phyloP scores from a whole-genome alignment of 192 early-diverging fungal species.

The Linderina pennispora region DNA sequence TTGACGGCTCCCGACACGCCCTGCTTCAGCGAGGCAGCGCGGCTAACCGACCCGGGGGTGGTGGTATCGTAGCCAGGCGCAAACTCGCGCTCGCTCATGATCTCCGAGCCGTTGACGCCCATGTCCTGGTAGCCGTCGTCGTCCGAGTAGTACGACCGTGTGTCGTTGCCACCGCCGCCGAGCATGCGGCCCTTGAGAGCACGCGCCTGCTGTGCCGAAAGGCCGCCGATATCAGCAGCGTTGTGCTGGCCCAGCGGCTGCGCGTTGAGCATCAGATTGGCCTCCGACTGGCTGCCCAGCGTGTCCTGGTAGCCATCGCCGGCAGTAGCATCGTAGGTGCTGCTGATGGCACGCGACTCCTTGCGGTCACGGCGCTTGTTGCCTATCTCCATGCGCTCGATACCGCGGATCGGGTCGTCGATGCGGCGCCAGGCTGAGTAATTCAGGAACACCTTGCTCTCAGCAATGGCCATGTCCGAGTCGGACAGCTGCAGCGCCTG shows the following conservation, averaged over 20 bases:
- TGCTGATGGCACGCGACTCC: no score
- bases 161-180: conserved; percentile 47
- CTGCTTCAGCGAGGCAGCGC: conserved; percentile 17
- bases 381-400: conserved; percentile 53
- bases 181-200: conserved; percentile 44
- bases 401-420: conserved; percentile 66
- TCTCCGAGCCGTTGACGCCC: conserved; percentile 31
- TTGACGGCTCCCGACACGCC: conserved; percentile 19
- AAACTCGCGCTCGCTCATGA: conserved; percentile 30
- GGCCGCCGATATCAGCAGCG: conserved; percentile 14
- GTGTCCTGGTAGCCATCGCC: conserved; percentile 37
- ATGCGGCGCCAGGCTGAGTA: conserved; percentile 76
- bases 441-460: conserved; percentile 62
- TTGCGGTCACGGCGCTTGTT: conserved; percentile 48
- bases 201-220: conserved; percentile 35
- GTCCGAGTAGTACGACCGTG: conserved; percentile 55
- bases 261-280: conserved; percentile 41
- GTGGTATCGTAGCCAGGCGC: conserved; percentile 21
- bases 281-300: conserved; percentile 43
- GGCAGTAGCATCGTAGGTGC: conserved; percentile 9
- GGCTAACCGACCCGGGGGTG: conserved; percentile 6
- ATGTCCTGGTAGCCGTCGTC: conserved; percentile 56
- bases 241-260: conserved; percentile 38
- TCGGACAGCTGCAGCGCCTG: conserved; percentile 39
- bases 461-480: conserved; percentile 51